Evolutionary conservation across 78 protist genomes (phyloP), one percentile per base, ranked within the genome.

Genomic region (slime mould (Dictyostelium discoideum)): DNA sequence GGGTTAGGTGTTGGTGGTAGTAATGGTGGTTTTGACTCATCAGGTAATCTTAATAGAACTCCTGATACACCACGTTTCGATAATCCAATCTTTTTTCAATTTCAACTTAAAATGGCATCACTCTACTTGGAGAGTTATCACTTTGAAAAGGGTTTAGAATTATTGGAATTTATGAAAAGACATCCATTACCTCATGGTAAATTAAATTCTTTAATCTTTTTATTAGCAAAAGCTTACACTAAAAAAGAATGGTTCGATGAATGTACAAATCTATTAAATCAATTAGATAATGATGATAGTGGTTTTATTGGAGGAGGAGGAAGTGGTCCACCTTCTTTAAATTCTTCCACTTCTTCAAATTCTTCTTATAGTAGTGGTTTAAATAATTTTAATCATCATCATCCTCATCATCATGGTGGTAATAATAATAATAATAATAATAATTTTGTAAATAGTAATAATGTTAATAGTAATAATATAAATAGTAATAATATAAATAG

Each of bases 101-200:
- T 84, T 29, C 96, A 93, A 32, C 37, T 93, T 29, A 86, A 93
- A 22, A 76, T 93, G 29, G 92, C 93, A 22, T 50, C 81, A 2
- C 87, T 93, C 67, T 93, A 93, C n/a, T 80, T 93, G 40, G 96
- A 93, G 20, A 79, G 89, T 63, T 93, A 93, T 46, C 92, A 82
- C 50, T 86, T 85, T 37, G 96, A 93, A 76, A 85, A 86, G 67
- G 96, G 96, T 37, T 22, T 93, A 20, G 93, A 86, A 50, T 82
- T 93, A 11, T 32, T 93, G 84, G 87, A 63, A 4, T 76, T 69
- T 29, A 86, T 93, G 93, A 85, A 80, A 13, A 85, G 67, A 42
- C 88, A 87, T 37, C 92, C 88, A 42, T 29, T 93, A 3, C 96
- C 96, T 42, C 92, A 87, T 32, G 95, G 95, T 6, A 90, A 90